phyloP scores from a whole-genome alignment of 441 rosid species.

The Arabidopsis hybrid region DNA sequence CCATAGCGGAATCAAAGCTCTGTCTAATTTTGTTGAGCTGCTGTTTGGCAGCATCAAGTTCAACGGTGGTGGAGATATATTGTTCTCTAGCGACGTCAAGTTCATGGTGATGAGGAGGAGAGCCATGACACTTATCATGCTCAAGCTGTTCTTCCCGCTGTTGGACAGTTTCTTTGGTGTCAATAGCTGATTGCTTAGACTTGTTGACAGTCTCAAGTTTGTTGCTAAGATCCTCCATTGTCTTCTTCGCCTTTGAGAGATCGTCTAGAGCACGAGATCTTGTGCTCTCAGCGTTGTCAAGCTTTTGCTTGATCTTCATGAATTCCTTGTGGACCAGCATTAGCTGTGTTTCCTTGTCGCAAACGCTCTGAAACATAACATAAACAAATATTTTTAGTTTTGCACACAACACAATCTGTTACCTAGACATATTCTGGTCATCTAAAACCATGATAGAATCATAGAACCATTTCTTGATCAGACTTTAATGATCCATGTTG shows the following conservation, averaged over 20 bases:
- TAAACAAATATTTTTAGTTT: not conserved
- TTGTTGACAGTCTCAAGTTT: slow-evolving; percentile 55
- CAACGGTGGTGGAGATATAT: slow-evolving; percentile 52
- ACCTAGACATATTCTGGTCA: not conserved
- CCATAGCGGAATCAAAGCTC: slow-evolving; percentile 74
- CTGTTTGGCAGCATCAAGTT: slow-evolving; percentile 73
- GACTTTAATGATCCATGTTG: not conserved
- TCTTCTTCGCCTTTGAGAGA: slow-evolving; percentile 65
- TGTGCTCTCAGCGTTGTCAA: slow-evolving; percentile 56
- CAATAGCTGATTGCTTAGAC: slow-evolving; percentile 64
- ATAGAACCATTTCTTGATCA: not conserved
- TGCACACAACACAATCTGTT: not conserved
- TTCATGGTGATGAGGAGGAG: slow-evolving; percentile 55
- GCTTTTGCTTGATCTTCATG: slow-evolving; percentile 52
- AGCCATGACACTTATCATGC: slow-evolving; percentile 54
- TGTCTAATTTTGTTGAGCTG: slow-evolving; percentile 72
- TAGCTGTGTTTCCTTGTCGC: slow-evolving; percentile 81
- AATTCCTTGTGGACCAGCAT: slow-evolving; percentile 62
- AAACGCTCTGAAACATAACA: slow-evolving; percentile 52
- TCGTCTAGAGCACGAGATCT: slow-evolving; percentile 61
- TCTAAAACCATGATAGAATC: not conserved
- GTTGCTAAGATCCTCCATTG: slow-evolving; percentile 57
- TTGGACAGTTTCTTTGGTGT: slow-evolving; percentile 63
- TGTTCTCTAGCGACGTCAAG: slow-evolving; percentile 65
- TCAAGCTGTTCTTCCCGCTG: slow-evolving; percentile 67